Evolutionary conservation across 2,329 filamentous ascomycete species (phyloP).

Genomic region (Aspergillus novofumigatus): DNA sequence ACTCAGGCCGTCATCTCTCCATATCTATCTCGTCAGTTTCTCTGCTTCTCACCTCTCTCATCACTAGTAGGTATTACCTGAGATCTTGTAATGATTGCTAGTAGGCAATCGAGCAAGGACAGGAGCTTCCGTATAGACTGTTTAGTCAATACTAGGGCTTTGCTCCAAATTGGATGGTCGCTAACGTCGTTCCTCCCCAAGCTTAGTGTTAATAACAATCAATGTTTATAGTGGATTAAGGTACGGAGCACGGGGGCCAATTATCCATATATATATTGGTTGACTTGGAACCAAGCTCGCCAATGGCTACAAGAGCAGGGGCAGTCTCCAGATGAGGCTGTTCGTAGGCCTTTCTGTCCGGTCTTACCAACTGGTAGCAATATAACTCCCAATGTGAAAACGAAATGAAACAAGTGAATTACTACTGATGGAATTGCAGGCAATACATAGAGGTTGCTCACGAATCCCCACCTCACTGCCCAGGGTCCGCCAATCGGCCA

Average conservation of each 20-base stretch:
- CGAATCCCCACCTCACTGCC: not conserved
- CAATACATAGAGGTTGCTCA: not conserved
- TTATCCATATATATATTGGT: no score
- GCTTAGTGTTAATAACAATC: not conserved
- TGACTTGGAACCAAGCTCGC: no score
- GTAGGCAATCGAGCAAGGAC: not conserved
- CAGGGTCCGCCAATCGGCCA: not conserved
- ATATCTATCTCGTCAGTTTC: not conserved
- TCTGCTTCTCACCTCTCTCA: not conserved
- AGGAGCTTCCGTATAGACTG: not conserved
- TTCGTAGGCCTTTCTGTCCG: no score
- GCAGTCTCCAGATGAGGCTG: no score
- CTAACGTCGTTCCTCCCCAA: not conserved
- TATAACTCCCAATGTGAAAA: no score
- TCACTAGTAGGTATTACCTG: not conserved
- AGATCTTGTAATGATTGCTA: not conserved
- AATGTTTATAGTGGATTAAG: no score
- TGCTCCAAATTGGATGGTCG: not conserved
- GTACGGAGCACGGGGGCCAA: no score
- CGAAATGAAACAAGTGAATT: no score
- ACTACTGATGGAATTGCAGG: not conserved
- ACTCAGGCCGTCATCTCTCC: not conserved
- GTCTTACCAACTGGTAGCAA: no score
- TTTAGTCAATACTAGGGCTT: not conserved
- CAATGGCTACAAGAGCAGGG: no score